Evolutionary conservation across 371 early-diverging fungal species (phyloP).

Genomic region (Nematocida sp.): DNA sequence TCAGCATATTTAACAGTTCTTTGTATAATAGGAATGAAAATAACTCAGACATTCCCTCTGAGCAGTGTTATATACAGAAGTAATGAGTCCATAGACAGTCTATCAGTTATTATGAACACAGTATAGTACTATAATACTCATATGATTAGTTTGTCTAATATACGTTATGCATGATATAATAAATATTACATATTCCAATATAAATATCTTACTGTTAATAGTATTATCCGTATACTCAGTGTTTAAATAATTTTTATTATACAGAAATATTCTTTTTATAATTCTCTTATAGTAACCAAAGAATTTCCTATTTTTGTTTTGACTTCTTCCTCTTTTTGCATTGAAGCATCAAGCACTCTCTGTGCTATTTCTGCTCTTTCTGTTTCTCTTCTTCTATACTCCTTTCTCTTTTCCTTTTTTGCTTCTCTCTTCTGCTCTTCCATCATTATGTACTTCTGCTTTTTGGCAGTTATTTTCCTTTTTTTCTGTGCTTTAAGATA

Average conservation of each 20-base stretch:
- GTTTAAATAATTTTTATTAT: no score
- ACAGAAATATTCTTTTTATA: slow-evolving; percentile 1
- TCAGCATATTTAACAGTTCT: slow-evolving; percentile 4
- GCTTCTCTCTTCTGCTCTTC: slow-evolving; percentile 52
- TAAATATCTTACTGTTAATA: no score
- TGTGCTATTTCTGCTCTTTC: slow-evolving; percentile 48
- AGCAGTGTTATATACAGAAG: slow-evolving; percentile 26
- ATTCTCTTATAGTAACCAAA: slow-evolving; percentile 43
- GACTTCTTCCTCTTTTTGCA: slow-evolving; percentile 8
- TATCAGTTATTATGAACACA: slow-evolving; percentile 18
- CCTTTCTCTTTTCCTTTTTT: slow-evolving; percentile 32
- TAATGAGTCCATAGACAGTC: background rate
- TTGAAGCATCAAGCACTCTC: slow-evolving; percentile 18
- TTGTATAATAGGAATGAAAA: slow-evolving; percentile 47
- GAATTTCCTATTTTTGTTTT: slow-evolving; percentile 39
- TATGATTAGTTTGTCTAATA: no score
- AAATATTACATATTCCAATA: no score
- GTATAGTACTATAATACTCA: background rate
- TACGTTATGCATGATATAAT: no score
- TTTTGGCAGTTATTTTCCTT: slow-evolving; percentile 26
- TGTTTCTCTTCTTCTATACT: slow-evolving; percentile 14
- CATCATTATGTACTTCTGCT: slow-evolving; percentile 4
- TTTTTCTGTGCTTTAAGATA: slow-evolving; percentile 45
- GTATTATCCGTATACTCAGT: no score
- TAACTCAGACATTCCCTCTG: slow-evolving; percentile 9